Evolutionary conservation across 2,329 filamentous ascomycete genomes (phyloP), one percentile per base, ranked within the genome.

Genomic region (Ophiostoma ulmi): DNA sequence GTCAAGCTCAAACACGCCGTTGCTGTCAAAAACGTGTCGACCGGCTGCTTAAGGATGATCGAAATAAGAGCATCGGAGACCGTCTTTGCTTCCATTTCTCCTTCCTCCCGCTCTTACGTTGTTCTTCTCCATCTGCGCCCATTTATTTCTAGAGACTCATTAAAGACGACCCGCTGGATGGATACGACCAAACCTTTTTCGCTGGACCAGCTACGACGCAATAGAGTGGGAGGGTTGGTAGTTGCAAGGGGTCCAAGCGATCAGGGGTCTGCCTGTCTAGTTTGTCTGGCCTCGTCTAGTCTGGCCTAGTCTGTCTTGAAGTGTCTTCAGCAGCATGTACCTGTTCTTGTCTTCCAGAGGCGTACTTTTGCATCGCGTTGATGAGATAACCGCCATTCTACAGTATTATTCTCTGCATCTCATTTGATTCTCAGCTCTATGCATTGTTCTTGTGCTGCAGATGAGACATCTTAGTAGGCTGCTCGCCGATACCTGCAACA

Each of bases 221-320:
- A 58, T 58, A 22, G 22, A 58, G 52, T 58, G n/a, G 48, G 52
- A 14, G 22, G 52, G 52, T 58, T 58, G 52, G 52, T 22, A 58
- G 52, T 58, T 58, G 35, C 61, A 38, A 38, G 61, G 31, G 61
- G 61, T n/a, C 61, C 35, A 64, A 64, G 61, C 61, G 61, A 31
- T 17, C 35, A 38, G 35, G 58, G 61, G 31, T 63, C 44, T 48
- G 44, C 26, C 44, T 20, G 44, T 48, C 44, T 48, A 20, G 17
- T 5, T 20, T 48, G 44, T n/a, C 17, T 48, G 26, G 58, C 26
- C 20, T 4, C 20, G 44, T 48, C 17, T 48, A 6, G 20, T 7
- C 35, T 10, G 61, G 35, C 20, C 35, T 64, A 3, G 31, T 31
- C 31, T 31, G 31, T 31, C 31, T 31, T 31, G 31, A 31, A 31